phyloP scores from a whole-genome alignment of 129 eudicot species.

The Artemisia argyi region DNA sequence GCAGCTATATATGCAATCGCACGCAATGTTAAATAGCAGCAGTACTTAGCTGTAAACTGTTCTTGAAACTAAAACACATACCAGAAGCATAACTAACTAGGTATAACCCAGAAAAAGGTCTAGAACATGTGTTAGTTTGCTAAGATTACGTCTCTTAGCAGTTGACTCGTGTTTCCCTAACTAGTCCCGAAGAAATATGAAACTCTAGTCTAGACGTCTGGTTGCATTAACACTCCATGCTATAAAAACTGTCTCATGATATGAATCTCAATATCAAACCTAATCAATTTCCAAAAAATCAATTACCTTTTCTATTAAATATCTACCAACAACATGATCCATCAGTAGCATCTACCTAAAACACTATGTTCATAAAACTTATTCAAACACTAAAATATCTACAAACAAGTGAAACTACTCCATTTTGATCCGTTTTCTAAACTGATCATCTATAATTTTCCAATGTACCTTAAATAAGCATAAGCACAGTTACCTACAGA shows the following conservation, averaged over 20 bases:
- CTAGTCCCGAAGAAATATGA: slow-evolving; percentile 6
- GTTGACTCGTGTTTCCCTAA: slow-evolving; percentile 1
- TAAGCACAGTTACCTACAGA: background rate
- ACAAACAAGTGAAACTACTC: background rate
- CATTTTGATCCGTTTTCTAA: background rate
- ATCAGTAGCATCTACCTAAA: background rate
- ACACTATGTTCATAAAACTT: slow-evolving; percentile 3
- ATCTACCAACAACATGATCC: background rate
- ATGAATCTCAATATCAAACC: slow-evolving; percentile 2
- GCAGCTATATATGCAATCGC: too few relatives aligned
- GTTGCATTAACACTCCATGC: slow-evolving; percentile 20
- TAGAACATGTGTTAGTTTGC: slow-evolving; percentile 11
- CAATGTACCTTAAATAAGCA: too few relatives aligned
- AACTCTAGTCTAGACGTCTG: background rate
- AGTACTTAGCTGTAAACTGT: background rate
- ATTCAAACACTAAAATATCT: background rate
- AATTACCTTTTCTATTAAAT: slow-evolving; percentile 1
- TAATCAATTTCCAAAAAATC: background rate
- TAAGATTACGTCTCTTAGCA: slow-evolving; percentile 16
- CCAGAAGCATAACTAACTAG: slow-evolving; percentile 1
- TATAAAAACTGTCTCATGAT: slow-evolving; percentile 5
- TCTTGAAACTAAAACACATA: too few relatives aligned
- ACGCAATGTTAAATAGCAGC: too few relatives aligned
- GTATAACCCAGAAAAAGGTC: background rate
- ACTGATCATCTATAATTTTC: too few relatives aligned